Evolutionary conservation across 2,329 filamentous ascomycete species (phyloP).

Genomic region (Ascochyta koolunga): DNA sequence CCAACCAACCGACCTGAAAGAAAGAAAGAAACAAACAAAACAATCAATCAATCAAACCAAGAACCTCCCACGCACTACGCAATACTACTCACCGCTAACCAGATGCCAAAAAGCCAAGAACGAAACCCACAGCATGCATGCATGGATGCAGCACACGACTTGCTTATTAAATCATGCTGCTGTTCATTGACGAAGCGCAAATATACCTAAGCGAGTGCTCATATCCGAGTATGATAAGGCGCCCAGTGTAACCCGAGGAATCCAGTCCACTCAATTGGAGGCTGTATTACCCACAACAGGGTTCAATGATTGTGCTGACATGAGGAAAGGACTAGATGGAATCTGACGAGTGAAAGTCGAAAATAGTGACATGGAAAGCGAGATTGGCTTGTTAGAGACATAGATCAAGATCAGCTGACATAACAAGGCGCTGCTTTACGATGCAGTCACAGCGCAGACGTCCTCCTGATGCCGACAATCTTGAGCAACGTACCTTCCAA

Average conservation of each 20-base stretch:
- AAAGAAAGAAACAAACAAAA: no score
- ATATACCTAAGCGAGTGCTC: no score
- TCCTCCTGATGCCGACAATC: slow-evolving; percentile 50
- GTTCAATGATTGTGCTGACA: neutral
- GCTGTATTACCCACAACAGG: neutral
- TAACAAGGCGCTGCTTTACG: neutral
- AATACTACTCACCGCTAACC: no score
- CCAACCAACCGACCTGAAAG: no score
- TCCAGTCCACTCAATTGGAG: neutral
- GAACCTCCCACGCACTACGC: no score
- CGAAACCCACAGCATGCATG: no score
- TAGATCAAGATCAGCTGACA: neutral
- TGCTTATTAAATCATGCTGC: no score
- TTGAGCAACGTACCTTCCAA: slow-evolving; percentile 48
- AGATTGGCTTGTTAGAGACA: neutral
- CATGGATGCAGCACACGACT: no score
- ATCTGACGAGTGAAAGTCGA: no score
- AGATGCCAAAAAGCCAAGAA: no score
- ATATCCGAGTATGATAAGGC: neutral
- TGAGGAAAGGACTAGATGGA: neutral
- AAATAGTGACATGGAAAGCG: neutral
- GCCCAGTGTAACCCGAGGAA: neutral
- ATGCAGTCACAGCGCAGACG: slow-evolving; percentile 39
- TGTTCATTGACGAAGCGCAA: no score
- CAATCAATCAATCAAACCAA: no score